Base-by-base conservation (phyloP, 129 eudicot genomes). In the Artemisia tridentata region DNA sequence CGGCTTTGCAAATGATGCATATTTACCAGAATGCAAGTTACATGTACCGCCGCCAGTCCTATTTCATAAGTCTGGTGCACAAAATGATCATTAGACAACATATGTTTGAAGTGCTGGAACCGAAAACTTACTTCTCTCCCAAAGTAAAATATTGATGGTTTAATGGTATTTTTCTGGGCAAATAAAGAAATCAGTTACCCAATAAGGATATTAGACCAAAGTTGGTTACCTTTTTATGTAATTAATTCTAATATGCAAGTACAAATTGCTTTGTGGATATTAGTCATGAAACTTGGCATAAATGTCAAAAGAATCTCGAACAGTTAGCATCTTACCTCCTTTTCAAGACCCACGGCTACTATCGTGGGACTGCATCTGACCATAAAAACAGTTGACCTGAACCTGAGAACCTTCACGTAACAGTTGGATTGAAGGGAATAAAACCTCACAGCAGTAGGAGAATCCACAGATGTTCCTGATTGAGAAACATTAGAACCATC, bases 301-400 rank as follows among this genome's bases (percentile, higher is more conserved):
- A 74, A 68, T 20, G 56, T 46, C 38, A 66, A 46, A 52, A 46
- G 23, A 56, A 63, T 49, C 49, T 20, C 47, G 4, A 25, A 65
- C 41, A 69, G 19, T 54, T 19, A 15, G 64, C 67, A 69, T 31
- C 68, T 67, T 79, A 84, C 88, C 75, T 81, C 86, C 51, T 77
- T 66, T 53, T 79, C 81, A 67, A 84, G 86, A 47, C 86, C 89
- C 43, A 84, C 81, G 43, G 84, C 81, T 18, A 84, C 84, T 16
- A 81, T 75, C 71, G 80, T 56, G 16, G 89, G 79, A 75, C 86
- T 81, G 45, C 89, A 84, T 75, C 89, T 81, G 70, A 84, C 86
- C 83, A 78, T 84, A 63, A 64, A 75, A 50, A 84, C 84, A 71
- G 84, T 62, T 23, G 89, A 81, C 65, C 86, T 73, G 64, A 84